phyloP scores from a whole-genome alignment of 176 grass and related monocot species.

The Bromus sterilis region DNA sequence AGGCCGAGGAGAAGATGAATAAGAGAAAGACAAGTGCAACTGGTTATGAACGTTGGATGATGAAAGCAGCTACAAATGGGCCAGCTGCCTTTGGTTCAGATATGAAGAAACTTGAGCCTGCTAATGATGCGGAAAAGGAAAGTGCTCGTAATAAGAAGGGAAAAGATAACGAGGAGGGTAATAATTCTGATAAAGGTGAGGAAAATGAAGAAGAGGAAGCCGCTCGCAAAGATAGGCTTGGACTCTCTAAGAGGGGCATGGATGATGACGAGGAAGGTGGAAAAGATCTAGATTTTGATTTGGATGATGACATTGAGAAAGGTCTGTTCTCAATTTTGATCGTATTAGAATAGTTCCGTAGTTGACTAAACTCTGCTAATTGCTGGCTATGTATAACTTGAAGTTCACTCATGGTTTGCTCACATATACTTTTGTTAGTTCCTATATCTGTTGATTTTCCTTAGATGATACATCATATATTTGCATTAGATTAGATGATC shows the following conservation, averaged over 20 bases:
- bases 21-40: constrained; percentile 81
- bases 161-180: constrained; percentile 63
- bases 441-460: background rate
- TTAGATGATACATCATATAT: background rate
- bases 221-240: constrained; percentile 54
- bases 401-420: background rate
- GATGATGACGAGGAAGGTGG: constrained; percentile 94
- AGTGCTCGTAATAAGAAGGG: constrained; percentile 54
- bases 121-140: constrained; percentile 40
- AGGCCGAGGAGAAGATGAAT: constrained; percentile 99
- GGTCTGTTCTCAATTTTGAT: constrained; percentile 30
- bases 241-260: constrained; percentile 41
- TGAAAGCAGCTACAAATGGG: constrained; percentile 93
- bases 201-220: constrained; percentile 84
- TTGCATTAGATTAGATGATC: background rate
- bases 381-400: background rate
- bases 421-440: constrained; percentile 2
- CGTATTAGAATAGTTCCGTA: background rate
- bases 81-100: constrained; percentile 82
- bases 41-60: constrained; percentile 99
- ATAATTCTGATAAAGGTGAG: constrained; percentile 52
- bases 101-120: constrained; percentile 42
- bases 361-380: background rate
- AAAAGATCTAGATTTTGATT: constrained; percentile 74
- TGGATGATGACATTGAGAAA: constrained; percentile 99